Conservation (phyloP, 768 basidiomycete species). For the Cytidiella melzeri region DNA sequence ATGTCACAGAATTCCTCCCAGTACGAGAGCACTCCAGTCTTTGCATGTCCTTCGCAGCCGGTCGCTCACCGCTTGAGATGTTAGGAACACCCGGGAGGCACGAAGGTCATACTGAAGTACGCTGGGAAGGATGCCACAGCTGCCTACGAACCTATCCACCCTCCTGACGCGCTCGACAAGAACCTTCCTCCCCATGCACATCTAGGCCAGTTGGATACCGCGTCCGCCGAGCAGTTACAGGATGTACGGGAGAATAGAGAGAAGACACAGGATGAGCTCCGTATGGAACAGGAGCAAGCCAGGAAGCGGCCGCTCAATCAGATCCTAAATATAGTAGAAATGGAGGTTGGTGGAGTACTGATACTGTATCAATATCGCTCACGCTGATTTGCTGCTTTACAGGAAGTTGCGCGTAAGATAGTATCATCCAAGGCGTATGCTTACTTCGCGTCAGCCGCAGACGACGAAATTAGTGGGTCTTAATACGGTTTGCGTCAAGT, state of each 20-base stretch:
- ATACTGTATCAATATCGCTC: neutral
- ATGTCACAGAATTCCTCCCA: slow-evolving; percentile 73
- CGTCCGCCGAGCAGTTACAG: slow-evolving; percentile 34
- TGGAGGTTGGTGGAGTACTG: slow-evolving; percentile 53
- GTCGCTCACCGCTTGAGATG: neutral
- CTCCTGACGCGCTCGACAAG: slow-evolving; percentile 71
- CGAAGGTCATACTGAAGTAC: slow-evolving; percentile 74
- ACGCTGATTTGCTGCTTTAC: neutral
- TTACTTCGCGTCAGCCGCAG: slow-evolving; percentile 82
- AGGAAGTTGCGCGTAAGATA: slow-evolving; percentile 68
- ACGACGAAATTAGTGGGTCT: slow-evolving; percentile 74
- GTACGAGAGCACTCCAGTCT: slow-evolving; percentile 29
- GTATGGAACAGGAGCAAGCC: slow-evolving; percentile 55
- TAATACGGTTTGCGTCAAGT: neutral
- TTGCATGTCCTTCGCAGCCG: neutral
- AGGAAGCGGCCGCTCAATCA: slow-evolving; percentile 59
- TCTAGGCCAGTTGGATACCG: slow-evolving; percentile 56
- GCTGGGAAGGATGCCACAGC: slow-evolving; percentile 82
- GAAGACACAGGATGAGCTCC: slow-evolving; percentile 64
- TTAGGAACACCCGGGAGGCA: slow-evolving; percentile 77
- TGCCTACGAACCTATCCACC: slow-evolving; percentile 78
- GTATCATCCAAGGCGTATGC: slow-evolving; percentile 72
- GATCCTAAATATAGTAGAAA: slow-evolving; percentile 72
- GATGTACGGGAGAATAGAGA: slow-evolving; percentile 33
- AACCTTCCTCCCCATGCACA: slow-evolving; percentile 66